These are phyloP conservation scores for Raphanus sativus DNA, from an alignment of 345 rosid species.

Conservation along the genomic window DNA sequence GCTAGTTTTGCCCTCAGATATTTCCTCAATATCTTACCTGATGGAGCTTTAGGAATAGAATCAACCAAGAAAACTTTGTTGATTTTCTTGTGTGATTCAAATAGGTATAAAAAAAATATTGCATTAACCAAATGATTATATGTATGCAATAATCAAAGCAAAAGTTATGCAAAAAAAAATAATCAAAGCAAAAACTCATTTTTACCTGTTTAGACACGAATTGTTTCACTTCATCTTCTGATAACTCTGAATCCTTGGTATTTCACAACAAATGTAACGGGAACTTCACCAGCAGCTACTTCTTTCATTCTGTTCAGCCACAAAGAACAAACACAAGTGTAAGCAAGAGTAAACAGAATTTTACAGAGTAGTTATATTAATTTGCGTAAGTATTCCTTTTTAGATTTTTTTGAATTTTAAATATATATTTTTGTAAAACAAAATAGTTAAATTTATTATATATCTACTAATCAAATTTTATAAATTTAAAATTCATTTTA, in stretches of 20 bases:
- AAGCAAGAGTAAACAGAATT: no score
- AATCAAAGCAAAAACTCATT: no score
- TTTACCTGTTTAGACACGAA: conserved; percentile 69
- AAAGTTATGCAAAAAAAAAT: no score
- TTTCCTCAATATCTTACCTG: conserved; percentile 73
- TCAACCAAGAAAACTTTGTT: conserved; percentile 51
- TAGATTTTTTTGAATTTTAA: no score
- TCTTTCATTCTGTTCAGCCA: conserved; percentile 61
- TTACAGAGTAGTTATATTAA: no score
- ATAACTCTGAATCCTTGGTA: conserved; percentile 55
- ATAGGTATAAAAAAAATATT: neutral
- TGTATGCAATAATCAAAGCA: neutral
- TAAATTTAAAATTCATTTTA: no score
- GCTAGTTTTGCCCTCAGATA: conserved; percentile 42
- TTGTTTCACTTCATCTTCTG: neutral
- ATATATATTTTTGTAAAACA: no score
- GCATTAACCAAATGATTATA: neutral
- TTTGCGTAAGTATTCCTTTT: no score
- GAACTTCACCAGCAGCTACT: conserved; percentile 82
- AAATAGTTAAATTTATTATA: no score
- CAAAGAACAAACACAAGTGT: neutral
- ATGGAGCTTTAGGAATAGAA: conserved; percentile 65
- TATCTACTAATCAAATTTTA: no score
- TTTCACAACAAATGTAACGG: conserved; percentile 71
- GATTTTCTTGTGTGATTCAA: conserved; percentile 48